These are phyloP conservation scores for Thelonectria discophora DNA, from an alignment of 2,329 filamentous ascomycete genomes.

Conservation along the genomic window DNA sequence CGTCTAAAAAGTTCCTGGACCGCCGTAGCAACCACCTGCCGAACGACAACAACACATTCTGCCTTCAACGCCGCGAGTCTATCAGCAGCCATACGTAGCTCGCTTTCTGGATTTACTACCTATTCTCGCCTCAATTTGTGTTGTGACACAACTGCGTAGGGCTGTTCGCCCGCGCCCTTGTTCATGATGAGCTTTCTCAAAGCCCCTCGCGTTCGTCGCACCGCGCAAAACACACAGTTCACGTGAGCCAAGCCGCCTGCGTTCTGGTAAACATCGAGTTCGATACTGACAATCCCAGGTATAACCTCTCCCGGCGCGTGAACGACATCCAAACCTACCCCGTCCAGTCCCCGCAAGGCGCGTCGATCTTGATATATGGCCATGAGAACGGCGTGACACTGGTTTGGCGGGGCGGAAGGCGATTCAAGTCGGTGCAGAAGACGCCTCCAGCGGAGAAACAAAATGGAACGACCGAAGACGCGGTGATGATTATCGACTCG, in stretches of 20 bases:
- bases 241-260: constrained; percentile 48
- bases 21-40: constrained; percentile 18
- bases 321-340: constrained; percentile 70
- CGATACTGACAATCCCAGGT: constrained; percentile 52
- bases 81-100: background rate
- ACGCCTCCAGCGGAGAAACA: constrained; percentile 53
- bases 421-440: constrained; percentile 61
- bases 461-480: constrained; percentile 62
- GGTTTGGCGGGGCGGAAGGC: constrained; percentile 69
- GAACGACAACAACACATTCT: constrained; percentile 9
- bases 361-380: constrained; percentile 69
- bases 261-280: background rate
- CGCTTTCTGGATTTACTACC: background rate
- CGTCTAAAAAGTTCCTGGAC: constrained; percentile 41
- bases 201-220: constrained; percentile 56
- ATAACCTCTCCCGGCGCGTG: constrained; percentile 66
- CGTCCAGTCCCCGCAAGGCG: constrained; percentile 68
- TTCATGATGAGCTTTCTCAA: constrained; percentile 46
- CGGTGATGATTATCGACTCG: constrained; percentile 70
- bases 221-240: constrained; percentile 58
- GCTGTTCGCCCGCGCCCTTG: constrained; percentile 36
- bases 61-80: background rate
- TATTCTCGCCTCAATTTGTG: background rate
- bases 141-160: constrained; percentile 14
- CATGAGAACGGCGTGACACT: constrained; percentile 70